Conservation (phyloP, 768 basidiomycete species). For the Phlegmacium glaucopus region DNA sequence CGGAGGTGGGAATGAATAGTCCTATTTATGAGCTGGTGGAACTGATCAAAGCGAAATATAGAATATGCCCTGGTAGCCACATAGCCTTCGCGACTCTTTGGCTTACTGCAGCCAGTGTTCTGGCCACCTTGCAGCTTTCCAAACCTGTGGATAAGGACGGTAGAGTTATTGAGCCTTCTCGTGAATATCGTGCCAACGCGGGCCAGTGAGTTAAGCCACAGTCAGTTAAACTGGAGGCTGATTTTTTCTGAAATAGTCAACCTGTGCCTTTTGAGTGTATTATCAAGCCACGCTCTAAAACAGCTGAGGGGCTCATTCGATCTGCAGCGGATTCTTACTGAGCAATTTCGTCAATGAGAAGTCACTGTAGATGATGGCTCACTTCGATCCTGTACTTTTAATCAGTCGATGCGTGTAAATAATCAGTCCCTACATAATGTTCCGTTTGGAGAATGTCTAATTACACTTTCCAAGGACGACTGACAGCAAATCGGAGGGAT, state of each 20-base stretch:
- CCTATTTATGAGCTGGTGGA: background rate
- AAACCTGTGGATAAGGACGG: too few relatives aligned
- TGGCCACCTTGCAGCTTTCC: conserved; percentile 31
- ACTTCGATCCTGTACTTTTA: too few relatives aligned
- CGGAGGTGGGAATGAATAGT: conserved; percentile 26
- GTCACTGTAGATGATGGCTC: too few relatives aligned
- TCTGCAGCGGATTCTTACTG: too few relatives aligned
- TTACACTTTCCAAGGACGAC: too few relatives aligned
- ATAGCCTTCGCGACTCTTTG: conserved; percentile 25
- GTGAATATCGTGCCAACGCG: too few relatives aligned
- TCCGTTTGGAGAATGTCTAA: background rate
- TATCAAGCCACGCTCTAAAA: conserved; percentile 23
- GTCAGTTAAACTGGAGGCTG: background rate
- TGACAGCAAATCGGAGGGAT: conserved; percentile 27
- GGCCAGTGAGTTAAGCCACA: conserved; percentile 11
- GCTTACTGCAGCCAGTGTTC: conserved; percentile 27
- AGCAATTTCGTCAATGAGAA: too few relatives aligned
- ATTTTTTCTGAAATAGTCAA: conserved; percentile 13
- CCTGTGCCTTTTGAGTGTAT: conserved; percentile 24
- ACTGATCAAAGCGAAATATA: conserved; percentile 4
- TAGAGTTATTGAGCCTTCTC: too few relatives aligned
- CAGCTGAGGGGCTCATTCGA: conserved; percentile 13
- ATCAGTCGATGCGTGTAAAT: too few relatives aligned
- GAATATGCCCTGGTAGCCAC: conserved; percentile 34
- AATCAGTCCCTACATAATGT: too few relatives aligned